Base-by-base conservation (phyloP, 2,329 filamentous ascomycete species). In the Pseudocercospora cruenta region DNA sequence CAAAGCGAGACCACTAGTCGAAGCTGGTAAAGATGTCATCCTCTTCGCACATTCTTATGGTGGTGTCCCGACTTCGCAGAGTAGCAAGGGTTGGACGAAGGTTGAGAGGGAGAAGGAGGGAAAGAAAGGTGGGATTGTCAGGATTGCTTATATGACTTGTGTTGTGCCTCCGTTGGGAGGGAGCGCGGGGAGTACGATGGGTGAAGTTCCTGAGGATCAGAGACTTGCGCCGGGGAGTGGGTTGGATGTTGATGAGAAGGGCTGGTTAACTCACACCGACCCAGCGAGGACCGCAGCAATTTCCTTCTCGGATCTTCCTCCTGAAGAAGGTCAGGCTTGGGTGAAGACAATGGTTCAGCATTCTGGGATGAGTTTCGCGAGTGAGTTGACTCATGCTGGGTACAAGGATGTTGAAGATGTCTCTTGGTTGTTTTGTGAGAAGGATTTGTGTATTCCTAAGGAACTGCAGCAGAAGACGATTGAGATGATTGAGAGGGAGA, bases 351-450 rank as follows among this genome's bases (percentile, higher is more conserved):
- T 45, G 57, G 33, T 45, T 39, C 33, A 39, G 21, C 57, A 59
- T 43, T 59, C 57, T 16, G 33, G 21, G 16, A 24, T 59, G 57
- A 45, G 57, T 12, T 59, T 59, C 19, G 57, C 57, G 33, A 31
- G 39, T 39, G 57, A 59, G 19, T 45, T 59, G 57, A 59, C 57
- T 22, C 57, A 45, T 59, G 57, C 57, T 59, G 57, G 57, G 39
- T 59, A 59, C 21, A 59, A 45, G 57, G 57, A 59, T 59, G 33
- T 59, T 22, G 19, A n/a, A 16, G 6, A n/a, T n/a, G 57, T 59
- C 16, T 59, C 57, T 14, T 59, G 57, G 57, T 43, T 59, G 57
- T 43, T 59, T 12, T 59, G 57, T 45, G 57, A 59, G n/a, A 14
- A 31, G 31, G 57, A 59, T 59, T 28, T 59, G 33, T 59, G 57